Evolutionary conservation across 495 filamentous ascomycete genomes (phyloP), one percentile per base, ranked within the genome.

Genomic region (Aspergillus nidulans): DNA sequence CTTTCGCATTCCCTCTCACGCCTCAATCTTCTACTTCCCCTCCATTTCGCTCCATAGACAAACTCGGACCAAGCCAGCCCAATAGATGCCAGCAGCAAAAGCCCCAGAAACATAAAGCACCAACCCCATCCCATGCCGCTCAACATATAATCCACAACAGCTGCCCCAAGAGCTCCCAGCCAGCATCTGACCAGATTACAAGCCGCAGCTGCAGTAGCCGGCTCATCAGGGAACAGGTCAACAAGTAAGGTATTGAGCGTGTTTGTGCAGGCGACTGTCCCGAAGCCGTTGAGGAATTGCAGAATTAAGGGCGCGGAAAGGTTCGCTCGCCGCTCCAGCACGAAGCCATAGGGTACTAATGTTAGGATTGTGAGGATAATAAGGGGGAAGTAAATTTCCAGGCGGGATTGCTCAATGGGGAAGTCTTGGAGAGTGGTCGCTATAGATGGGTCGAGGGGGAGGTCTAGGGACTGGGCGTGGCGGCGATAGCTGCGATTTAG

Each of bases 131-230:
- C 86, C 66, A 89, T 81, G 0, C 62, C 75, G 8, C 77, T 56
- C 21, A 83, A 76, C 81, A 89, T 83, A 2, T 79, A 78, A 26
- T 77, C 70, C 40, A 88, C 82, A 1, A 77, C 70, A 0, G 80
- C 85, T 9, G 80, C 82, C 1, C 78, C 80, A 0, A 71, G 80
- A 1, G 86, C 87, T 1, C 85, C 85, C 3, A 89, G 64, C 41
- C 84, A 60, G 58, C 84, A 89, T 15, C 85, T 65, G 2, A 82
- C 77, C 13, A 90, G 65, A 61, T 90, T 89, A 54, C 83, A 85
- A 0, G 84, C 83, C 0, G 86, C 85, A 0, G 83, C 79, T 0
- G 84, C 85, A 0, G 85, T 81, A 0, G 78, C 80, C 0, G 85
- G 77, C 5, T 61, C 73, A 1, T 72, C 70, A 0, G 79, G 78